These are phyloP conservation scores for Penicillium italicum DNA, from an alignment of 2,329 filamentous ascomycete species.

Conservation along the genomic window DNA sequence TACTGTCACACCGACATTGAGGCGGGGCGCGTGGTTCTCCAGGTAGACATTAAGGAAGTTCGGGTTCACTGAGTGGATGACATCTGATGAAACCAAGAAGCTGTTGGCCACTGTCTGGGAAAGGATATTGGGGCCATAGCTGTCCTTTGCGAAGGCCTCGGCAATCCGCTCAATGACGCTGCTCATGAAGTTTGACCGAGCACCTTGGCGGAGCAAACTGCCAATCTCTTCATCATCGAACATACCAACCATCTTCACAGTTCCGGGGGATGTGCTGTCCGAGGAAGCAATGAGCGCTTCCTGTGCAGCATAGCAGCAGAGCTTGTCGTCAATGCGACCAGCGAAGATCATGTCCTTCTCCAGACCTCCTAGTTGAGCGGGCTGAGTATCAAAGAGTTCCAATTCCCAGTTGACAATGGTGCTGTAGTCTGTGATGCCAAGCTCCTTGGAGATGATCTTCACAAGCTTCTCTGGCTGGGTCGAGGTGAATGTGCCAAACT, in stretches of 20 bases:
- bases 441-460: slow-evolving; percentile 71
- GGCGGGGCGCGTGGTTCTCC: slow-evolving; percentile 75
- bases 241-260: slow-evolving; percentile 85
- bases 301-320: slow-evolving; percentile 90
- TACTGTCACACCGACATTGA: slow-evolving; percentile 83
- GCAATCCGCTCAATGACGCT: slow-evolving; percentile 75
- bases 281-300: slow-evolving; percentile 72
- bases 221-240: slow-evolving; percentile 98
- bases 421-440: slow-evolving; percentile 69
- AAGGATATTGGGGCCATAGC: slow-evolving; percentile 55
- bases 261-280: slow-evolving; percentile 49
- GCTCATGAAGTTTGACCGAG: slow-evolving; percentile 82
- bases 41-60: slow-evolving; percentile 87
- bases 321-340: slow-evolving; percentile 93
- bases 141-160: slow-evolving; percentile 54
- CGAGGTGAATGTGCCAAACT: slow-evolving; percentile 66
- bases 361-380: slow-evolving; percentile 76
- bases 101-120: slow-evolving; percentile 85
- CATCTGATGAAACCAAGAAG: slow-evolving; percentile 88
- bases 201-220: slow-evolving; percentile 83
- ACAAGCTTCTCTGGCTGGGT: slow-evolving; percentile 85
- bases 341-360: slow-evolving; percentile 94
- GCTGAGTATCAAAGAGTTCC: slow-evolving; percentile 87
- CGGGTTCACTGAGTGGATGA: slow-evolving; percentile 89
- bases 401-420: slow-evolving; percentile 94